Conservation (phyloP, 208 protist genomes). For the Angomonas ambiguus region DNA sequence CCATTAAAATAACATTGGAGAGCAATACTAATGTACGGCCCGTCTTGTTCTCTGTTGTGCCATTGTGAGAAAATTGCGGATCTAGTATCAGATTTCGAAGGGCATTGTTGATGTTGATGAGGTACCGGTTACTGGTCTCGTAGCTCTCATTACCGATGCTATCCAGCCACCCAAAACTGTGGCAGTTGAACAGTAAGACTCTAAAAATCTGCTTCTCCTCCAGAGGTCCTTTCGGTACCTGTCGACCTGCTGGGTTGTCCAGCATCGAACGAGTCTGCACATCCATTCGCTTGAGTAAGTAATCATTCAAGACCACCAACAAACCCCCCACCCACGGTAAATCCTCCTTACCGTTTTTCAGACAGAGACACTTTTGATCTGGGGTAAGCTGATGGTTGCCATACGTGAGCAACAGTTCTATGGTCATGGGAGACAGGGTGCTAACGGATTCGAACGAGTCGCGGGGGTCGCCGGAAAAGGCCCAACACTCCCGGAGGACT, state of each 20-base stretch:
- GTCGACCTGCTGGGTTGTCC: neutral
- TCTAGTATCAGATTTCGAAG: slow-evolving; percentile 12
- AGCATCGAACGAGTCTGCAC: neutral
- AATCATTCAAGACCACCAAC: slow-evolving; percentile 36
- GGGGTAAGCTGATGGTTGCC: slow-evolving; percentile 38
- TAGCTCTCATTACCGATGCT: slow-evolving; percentile 40
- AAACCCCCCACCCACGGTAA: slow-evolving; percentile 61
- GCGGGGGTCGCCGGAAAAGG: slow-evolving; percentile 36
- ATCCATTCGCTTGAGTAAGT: slow-evolving; percentile 5
- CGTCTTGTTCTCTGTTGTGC: slow-evolving; percentile 14
- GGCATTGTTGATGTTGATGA: slow-evolving; percentile 30
- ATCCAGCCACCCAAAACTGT: slow-evolving; percentile 59
- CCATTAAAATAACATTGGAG: slow-evolving; percentile 53
- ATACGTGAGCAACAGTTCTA: slow-evolving; percentile 53
- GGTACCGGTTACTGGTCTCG: slow-evolving; percentile 31
- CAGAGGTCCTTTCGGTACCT: neutral
- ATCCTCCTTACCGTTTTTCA: slow-evolving; percentile 41
- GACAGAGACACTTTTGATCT: slow-evolving; percentile 42
- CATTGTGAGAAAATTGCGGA: slow-evolving; percentile 15
- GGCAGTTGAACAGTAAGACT: slow-evolving; percentile 60
- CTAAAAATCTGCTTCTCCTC: slow-evolving; percentile 21
- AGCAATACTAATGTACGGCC: slow-evolving; percentile 40
- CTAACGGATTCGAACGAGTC: slow-evolving; percentile 63
- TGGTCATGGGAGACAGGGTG: slow-evolving; percentile 31
- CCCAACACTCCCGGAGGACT: slow-evolving; percentile 53